Base-by-base conservation (phyloP, 805 yeast genomes). In the Myxozyma geophila region DNA sequence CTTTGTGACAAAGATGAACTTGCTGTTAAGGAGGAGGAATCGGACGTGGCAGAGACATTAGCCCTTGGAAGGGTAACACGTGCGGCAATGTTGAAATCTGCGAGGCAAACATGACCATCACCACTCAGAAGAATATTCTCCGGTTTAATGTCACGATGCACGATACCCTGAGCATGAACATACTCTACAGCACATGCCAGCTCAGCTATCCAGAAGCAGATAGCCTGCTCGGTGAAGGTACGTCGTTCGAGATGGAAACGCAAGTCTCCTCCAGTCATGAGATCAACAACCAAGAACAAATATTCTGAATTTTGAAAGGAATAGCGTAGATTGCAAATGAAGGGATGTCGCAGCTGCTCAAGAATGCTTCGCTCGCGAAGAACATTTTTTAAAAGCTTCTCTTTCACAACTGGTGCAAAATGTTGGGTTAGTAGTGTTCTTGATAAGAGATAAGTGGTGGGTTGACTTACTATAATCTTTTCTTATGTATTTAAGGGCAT, bases 41-140 rank as follows among this genome's bases (percentile, higher is more conserved):
- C 10, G 13, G 57, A 41, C 12, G 48, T 17, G n/a, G 46, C 10
- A 15, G 37, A 13, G 28, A 21, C 35, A 44, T 17, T 37, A 35
- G 15, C 37, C 19, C 13, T 40, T 19, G 17, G 56, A 35, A 35
- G 37, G 15, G 36, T 43, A 15, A 63, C 35, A 17, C 49, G 51
- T 17, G 54, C 79, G 40, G 83, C 79, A 67, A 81, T 75, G 3
- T 83, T 83, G 69, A 81, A 81, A 70, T 81, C 84, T 37, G 86
- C 82, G 43, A 85, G 76, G 70, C 84, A 85, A 67, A 85, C 82
- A 70, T 85, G 89, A n/a, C 89, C 89, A 46, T 86, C 76, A 70
- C 83, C 82, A 70, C 85, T 88, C 60, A 86, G 83, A 71, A 85
- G 79, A 60, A 85, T 80, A 64, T 81, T 67, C 28, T 67, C 70